Evolutionary conservation across 2,329 filamentous ascomycete genomes (phyloP).

Genomic region (Colletotrichum sp.): DNA sequence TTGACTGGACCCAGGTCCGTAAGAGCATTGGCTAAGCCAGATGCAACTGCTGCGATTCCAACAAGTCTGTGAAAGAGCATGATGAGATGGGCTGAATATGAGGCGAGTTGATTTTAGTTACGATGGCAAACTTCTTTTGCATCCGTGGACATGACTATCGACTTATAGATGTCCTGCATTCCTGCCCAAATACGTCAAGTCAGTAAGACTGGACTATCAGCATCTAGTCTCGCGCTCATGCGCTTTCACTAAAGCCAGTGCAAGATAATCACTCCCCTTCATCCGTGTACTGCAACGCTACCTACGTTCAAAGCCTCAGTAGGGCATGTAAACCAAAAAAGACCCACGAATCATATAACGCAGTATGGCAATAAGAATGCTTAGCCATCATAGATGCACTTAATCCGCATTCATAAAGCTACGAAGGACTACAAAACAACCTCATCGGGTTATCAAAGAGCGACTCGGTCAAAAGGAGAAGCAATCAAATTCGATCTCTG

Average conservation of each 20-base stretch:
- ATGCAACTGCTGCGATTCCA: no score
- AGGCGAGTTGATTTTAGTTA: neutral
- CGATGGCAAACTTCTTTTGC: no score
- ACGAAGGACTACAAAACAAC: neutral
- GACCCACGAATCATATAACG: neutral
- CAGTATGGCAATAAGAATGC: neutral
- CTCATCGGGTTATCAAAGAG: neutral
- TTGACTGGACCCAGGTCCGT: neutral
- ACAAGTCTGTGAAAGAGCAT: neutral
- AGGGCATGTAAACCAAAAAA: rapidly evolving
- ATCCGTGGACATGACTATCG: neutral
- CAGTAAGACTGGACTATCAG: neutral
- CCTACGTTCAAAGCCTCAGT: neutral
- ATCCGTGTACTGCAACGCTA: no score
- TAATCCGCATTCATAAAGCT: neutral
- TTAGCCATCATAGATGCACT: rapidly evolving
- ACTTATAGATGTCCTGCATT: neutral
- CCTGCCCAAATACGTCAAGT: neutral
- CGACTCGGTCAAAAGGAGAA: neutral
- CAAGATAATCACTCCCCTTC: rapidly evolving
- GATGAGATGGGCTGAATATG: neutral
- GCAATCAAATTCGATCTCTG: no score
- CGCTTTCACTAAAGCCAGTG: neutral
- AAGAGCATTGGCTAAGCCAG: neutral
- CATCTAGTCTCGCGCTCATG: rapidly evolving